These are phyloP conservation scores for Heterobasidion occidentale DNA, from an alignment of 1,284 basidiomycete species.

Conservation along the genomic window DNA sequence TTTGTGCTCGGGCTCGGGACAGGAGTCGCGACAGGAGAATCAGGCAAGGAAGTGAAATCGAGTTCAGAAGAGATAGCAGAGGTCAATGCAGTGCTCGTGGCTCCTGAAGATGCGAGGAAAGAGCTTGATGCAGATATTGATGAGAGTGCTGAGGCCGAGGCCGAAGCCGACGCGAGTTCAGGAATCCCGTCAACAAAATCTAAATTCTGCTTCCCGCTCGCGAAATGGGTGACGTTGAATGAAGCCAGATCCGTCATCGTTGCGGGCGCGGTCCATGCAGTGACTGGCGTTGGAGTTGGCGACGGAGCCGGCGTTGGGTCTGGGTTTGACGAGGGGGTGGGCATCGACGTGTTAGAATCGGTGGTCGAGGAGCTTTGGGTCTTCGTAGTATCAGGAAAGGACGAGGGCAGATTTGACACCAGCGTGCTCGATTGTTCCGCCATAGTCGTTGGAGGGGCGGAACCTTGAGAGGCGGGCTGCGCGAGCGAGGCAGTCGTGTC, in stretches of 20 bases:
- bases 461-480: too few species aligned
- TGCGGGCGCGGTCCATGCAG: slow-evolving; percentile 41
- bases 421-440: too few species aligned
- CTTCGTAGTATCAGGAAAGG: too few species aligned
- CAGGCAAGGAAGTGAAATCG: neutral
- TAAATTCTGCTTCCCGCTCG: slow-evolving; percentile 49
- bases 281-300: neutral
- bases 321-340: neutral
- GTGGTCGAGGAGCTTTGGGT: neutral
- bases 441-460: too few species aligned
- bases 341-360: neutral
- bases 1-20: slow-evolving; percentile 9
- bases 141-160: neutral
- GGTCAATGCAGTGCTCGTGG: neutral
- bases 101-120: neutral
- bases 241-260: slow-evolving; percentile 48
- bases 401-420: too few species aligned
- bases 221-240: slow-evolving; percentile 54
- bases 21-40: neutral
- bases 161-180: slow-evolving; percentile 17
- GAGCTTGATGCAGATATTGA: neutral
- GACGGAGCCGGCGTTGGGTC: neutral
- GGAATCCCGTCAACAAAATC: slow-evolving; percentile 45
- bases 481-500: too few species aligned
- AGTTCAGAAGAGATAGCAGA: neutral